Evolutionary conservation across 2,329 filamentous ascomycete genomes (phyloP), one percentile per base, ranked within the genome.

Genomic region (Neofusicoccum cordaticola): DNA sequence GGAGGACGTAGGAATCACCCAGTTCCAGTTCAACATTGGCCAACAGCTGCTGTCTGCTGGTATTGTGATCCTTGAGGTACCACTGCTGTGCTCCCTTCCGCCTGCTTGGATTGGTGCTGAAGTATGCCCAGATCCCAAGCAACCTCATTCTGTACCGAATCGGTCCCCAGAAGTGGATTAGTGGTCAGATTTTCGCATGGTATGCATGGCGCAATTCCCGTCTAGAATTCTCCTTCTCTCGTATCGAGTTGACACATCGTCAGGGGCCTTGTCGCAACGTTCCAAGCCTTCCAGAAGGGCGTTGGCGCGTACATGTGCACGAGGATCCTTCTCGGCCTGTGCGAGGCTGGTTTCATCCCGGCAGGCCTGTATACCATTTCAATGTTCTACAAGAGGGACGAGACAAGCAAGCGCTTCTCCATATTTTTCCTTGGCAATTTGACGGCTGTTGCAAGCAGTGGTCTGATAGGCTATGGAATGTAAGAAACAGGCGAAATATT

Each of bases 341-440:
- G 79, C 2, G 84, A 86, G 70, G 81, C 81, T 0, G 84, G 84
- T 0, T 86, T 84, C 67, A 85, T 86, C 62, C 84, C 84, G 0
- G 84, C 83, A 67, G 76, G 77, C 6, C 73, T 82, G 0, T 84
- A 78, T 74, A 83, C 83, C 2, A 73, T 86, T 1, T 84, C 83
- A 0, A 83, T 81, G 0, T 86, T 84, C 83, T 86, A 86, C 70
- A 85, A 82, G 0, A 78, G 78, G 2, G 75, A 76, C 2, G 84
- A 86, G 69, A 82, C 81, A 0, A 82, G 81, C 63, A 82, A 84
- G 66, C 79, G 84, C 8, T 79, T 84, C 56, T 82, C 82, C 70
- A 70, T 85, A 39, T 86, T 86, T 72, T 86, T 83, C 74, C 83
- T 86, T 64, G 84, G 84, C 11, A 84, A 85, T 68, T 80, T 84